A percentile compares a stretch with the other conserved stretches of the same genome.
Conservation (phyloP, 768 basidiomycete genomes). For the Albatrellus ellisii region DNA sequence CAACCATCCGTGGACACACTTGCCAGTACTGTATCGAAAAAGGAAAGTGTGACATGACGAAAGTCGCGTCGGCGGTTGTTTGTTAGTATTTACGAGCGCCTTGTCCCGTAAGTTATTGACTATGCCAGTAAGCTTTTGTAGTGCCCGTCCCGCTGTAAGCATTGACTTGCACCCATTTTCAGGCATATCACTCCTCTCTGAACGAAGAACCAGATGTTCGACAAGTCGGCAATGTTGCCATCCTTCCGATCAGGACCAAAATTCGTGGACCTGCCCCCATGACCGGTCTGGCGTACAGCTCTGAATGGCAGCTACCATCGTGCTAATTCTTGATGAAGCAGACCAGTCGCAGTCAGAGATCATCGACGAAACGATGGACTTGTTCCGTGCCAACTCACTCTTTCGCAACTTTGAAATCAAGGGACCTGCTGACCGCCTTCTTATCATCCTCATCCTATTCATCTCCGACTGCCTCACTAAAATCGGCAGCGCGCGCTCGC, state of each 20-base stretch:
- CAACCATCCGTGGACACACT: too few species aligned
- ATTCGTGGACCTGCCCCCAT: conserved; percentile 84
- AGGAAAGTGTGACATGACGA: not conserved
- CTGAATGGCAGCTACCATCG: conserved; percentile 5
- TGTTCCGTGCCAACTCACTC: conserved; percentile 97
- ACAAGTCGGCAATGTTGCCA: conserved; percentile 78
- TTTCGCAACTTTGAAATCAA: conserved; percentile 99
- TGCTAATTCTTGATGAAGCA: conserved; percentile 31
- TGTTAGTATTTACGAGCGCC: not conserved
- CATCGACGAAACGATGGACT: conserved; percentile 89
- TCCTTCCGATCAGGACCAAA: conserved; percentile 85
- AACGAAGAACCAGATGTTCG: conserved; percentile 76
- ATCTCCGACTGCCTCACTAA: conserved; percentile 95
- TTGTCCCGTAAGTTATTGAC: not conserved
- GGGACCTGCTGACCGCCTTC: conserved; percentile 86
- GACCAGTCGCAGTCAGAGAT: conserved; percentile 76
- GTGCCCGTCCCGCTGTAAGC: not conserved
- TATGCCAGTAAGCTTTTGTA: conserved; percentile 16
- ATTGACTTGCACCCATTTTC: not conserved
- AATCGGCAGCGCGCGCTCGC: conserved; percentile 58
- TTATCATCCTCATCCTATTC: conserved; percentile 96
- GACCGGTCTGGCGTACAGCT: conserved; percentile 31
- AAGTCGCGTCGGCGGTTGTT: not conserved
- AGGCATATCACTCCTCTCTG: conserved; percentile 96
- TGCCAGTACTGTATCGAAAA: not conserved